Base-by-base conservation (phyloP, 768 basidiomycete species). In the Leccinellum luteum region DNA sequence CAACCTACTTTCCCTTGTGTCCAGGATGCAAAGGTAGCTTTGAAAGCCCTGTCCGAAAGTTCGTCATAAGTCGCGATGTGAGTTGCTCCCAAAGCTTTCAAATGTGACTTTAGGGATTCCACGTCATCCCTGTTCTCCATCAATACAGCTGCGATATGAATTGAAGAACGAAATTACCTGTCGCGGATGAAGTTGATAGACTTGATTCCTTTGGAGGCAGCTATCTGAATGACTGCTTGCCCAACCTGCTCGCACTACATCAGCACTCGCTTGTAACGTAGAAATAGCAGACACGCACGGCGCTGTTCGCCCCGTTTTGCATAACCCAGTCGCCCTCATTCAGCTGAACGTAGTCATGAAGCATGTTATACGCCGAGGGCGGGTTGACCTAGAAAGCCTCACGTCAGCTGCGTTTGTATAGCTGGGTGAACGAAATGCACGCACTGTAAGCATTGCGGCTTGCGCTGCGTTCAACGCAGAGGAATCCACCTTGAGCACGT, bases 231-330 rank as follows among this genome's bases (percentile, higher is more conserved):
- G 23, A 93, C 89, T 0, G 86, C 85, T 76, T 94, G 89, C 13
- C 92, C 92, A 14, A 90, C 87, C 87, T 89, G 55, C 17, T 49
- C 45, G 56, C 45, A 54, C 34, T n/a, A n/a, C 14, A 8, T 60
- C 51, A 65, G 28, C 49, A 32, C 15, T 34, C 15, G 10, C 41
- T 41, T 10, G 19, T 13, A 8, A 45, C n/a, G 52, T 32, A 10
- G 48, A 32, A 4, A 48, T 10, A 9, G 23, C 10, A n/a, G 12
- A 53, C 23, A 73, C 85, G 49, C 57, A 91, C 92, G 19, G 89
- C 88, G 62, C 89, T 89, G 64, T 94, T 94, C 19, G 85, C 86
- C 27, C 90, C 92, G 60, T 94, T 94, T 71, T 94, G 92, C 12
- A 94, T 69, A 15, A 95, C 78, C 87, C 87, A 94, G 48, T 91